Evolutionary conservation across 108 stramenopile species (phyloP), one percentile per base, ranked within the genome.

Genomic region (Fragilaria radians): DNA sequence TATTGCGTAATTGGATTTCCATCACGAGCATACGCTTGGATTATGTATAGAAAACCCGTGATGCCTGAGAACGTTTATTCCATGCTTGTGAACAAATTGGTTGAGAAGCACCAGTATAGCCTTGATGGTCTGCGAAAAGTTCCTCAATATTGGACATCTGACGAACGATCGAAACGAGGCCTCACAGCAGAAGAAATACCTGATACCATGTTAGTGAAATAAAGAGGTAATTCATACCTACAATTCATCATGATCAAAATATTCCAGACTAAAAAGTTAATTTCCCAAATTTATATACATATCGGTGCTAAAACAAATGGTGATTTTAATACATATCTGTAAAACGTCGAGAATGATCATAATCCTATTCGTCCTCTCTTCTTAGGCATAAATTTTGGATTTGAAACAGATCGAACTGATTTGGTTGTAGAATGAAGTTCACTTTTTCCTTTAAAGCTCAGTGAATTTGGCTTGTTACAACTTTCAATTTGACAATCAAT

Each of bases 311-410:
- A n/a, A n/a, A n/a, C n/a, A n/a, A n/a, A n/a, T n/a, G n/a, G n/a
- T n/a, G n/a, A n/a, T n/a, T n/a, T n/a, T n/a, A n/a, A n/a, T n/a
- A n/a, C n/a, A n/a, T n/a, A n/a, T n/a, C n/a, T n/a, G n/a, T n/a
- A n/a, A n/a, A n/a, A n/a, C n/a, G n/a, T n/a, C n/a, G n/a, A n/a
- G n/a, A n/a, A n/a, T n/a, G n/a, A n/a, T n/a, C n/a, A 81, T 48
- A 81, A 73, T 28, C 80, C 80, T 42, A 81, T 32, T 42, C 80
- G 56, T 24, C 80, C 74, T 57, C 73, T 49, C 63, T 81, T 81
- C 71, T 76, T 81, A 9, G 75, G 79, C 77, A 74, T 78, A 55
- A 78, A 81, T 34, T 31, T 77, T 74, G 18, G 72, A 76, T n/a
- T 70, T 27, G 52, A 59, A 3, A 21, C 29, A 17, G 67, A 52